These are phyloP conservation scores for Platanthera guangdongensis DNA, from an alignment of 106 monocot genomes.

Conservation along the genomic window DNA sequence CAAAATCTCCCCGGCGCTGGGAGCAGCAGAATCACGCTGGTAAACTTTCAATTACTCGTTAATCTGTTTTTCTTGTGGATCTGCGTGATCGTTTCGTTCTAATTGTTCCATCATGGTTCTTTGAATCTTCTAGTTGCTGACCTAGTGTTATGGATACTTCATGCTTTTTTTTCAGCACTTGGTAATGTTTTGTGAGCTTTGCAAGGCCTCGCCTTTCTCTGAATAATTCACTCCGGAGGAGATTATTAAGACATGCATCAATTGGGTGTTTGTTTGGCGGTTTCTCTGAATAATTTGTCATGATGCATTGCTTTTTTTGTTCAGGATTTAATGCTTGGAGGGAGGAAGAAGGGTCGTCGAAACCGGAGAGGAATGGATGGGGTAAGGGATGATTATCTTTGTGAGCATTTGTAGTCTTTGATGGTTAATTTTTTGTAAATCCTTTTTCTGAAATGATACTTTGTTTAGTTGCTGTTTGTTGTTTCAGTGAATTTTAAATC, in stretches of 20 bases:
- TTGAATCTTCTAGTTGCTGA: neutral
- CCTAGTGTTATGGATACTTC: neutral
- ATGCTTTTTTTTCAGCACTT: neutral
- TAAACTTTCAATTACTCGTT: neutral
- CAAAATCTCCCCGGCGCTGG: slow-evolving; percentile 1
- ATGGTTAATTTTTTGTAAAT: neutral
- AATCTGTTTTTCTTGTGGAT: neutral
- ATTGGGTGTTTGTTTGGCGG: neutral
- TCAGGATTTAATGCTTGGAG: neutral
- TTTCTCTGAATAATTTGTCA: neutral
- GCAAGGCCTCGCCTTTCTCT: neutral
- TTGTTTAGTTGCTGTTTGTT: neutral
- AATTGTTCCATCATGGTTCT: neutral
- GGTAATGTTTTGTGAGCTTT: neutral
- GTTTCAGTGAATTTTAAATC: no score
- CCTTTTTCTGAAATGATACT: neutral
- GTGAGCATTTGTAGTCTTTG: neutral
- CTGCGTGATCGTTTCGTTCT: neutral
- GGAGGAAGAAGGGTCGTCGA: neutral
- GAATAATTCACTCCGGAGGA: neutral
- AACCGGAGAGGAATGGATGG: neutral
- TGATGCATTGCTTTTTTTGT: neutral
- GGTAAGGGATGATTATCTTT: neutral
- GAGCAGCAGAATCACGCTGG: slow-evolving; percentile 2
- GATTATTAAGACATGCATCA: no score